Conservation (phyloP, 768 basidiomycete species). For the Lentinula aciculospora region DNA sequence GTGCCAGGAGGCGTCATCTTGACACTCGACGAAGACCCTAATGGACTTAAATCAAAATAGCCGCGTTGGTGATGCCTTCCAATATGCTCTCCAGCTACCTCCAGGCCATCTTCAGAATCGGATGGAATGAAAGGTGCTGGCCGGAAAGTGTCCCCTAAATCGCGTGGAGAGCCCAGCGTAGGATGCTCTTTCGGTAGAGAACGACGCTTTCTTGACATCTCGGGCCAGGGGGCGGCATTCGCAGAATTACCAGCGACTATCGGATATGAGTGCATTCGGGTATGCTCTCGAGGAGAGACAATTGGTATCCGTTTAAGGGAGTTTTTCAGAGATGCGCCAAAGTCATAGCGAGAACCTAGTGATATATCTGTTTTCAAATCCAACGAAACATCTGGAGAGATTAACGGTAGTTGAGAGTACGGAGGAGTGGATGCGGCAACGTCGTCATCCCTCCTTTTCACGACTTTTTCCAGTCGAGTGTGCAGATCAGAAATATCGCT, state of each 20-base stretch:
- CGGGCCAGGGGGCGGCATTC: slow-evolving; percentile 34
- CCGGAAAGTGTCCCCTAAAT: slow-evolving; percentile 31
- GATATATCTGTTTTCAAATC: slow-evolving; percentile 34
- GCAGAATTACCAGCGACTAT: slow-evolving; percentile 21
- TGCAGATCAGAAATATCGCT: slow-evolving; percentile 57
- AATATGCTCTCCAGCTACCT: slow-evolving; percentile 12
- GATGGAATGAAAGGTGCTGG: slow-evolving; percentile 14
- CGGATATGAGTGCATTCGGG: slow-evolving; percentile 47
- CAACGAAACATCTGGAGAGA: slow-evolving; percentile 9
- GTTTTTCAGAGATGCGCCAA: slow-evolving; percentile 42
- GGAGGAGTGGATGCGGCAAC: slow-evolving; percentile 8
- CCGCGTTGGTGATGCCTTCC: slow-evolving; percentile 54
- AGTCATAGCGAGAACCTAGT: slow-evolving; percentile 54
- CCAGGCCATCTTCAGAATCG: slow-evolving; percentile 23
- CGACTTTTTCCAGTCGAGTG: slow-evolving; percentile 64
- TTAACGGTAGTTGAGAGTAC: neutral
- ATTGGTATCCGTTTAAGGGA: slow-evolving; percentile 18
- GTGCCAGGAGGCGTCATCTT: slow-evolving; percentile 47
- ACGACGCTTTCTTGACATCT: slow-evolving; percentile 1
- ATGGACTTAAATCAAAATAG: slow-evolving; percentile 40
- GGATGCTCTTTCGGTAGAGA: slow-evolving; percentile 9
- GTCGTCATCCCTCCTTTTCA: slow-evolving; percentile 23
- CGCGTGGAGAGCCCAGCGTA: slow-evolving; percentile 48
- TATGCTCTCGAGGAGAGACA: slow-evolving; percentile 14
- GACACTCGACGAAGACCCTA: slow-evolving; percentile 20